Evolutionary conservation across 768 basidiomycete species (phyloP), one percentile per base, ranked within the genome.

Genomic region (Termitomyces sp.): DNA sequence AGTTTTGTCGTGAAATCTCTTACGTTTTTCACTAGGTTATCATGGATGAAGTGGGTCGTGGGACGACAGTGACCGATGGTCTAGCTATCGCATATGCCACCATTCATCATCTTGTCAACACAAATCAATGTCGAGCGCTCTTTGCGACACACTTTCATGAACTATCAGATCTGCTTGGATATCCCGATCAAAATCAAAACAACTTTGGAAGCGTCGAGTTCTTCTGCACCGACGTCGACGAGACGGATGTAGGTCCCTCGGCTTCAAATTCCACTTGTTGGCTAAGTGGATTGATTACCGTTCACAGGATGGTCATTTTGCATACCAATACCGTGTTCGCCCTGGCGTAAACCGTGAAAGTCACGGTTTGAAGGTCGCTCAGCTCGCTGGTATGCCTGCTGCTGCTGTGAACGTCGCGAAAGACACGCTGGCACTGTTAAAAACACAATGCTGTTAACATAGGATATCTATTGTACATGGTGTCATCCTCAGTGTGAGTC

Each of bases 101-200:
- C 2, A 77, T 95, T 34, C 87, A 95, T 63, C 87, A 98, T 67
- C 78, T 98, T 19, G 71, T 84, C 38, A 72, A 80, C 35, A 78
- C 80, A 30, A 91, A 90, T 63, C 72, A 74, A 50, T 92, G 89
- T 65, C 83, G 93, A 17, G 79, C 91, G n/a, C 74, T 99, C 30
- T 99, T 98, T 65, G 96, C 96, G 7, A 99, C 96, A n/a, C 96
- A 99, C 71, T 98, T 97, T 65, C 95, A 98, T 67, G 94, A 98
- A 66, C 71, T 98, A 21, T 85, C 89, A 1, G 84, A 90, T 57
- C 84, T 98, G 80, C 74, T 98, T 19, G 84, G 87, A 0, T 83
- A 84, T 62, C 68, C 71, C 30, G 67, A 77, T 22, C 68, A 74
- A 54, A 65, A 74, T 50, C 60, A 67, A 52, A 80, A 77, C 12